Base-by-base conservation (phyloP, 495 filamentous ascomycete species). In the Peziza echinospora region DNA sequence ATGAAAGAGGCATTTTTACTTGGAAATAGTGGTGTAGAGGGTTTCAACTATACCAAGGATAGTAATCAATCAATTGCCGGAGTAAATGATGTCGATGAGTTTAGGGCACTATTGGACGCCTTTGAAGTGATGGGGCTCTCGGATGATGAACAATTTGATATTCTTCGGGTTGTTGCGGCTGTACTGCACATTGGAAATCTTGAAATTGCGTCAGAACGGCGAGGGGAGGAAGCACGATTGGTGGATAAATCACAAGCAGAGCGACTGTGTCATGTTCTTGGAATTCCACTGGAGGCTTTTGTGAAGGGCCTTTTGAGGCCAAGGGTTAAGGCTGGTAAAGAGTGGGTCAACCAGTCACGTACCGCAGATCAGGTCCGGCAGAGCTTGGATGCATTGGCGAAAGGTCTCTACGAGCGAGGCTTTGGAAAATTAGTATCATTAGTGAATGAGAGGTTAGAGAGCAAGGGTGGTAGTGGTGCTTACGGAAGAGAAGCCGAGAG, bases 341-440 rank as follows among this genome's bases (percentile, higher is more conserved):
- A 99, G 65, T 94, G 84, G 87, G 91, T 99, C 5, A 85, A 93
- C 56, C 94, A 93, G 58, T 86, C 86, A 10, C 85, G 96, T 59
- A 94, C 86, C 1, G 86, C 89, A 3, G 91, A 99, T 51, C 91
- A 99, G 62, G 91, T 93, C 21, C 78, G 81, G 25, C 71, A 93
- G 19, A 71, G 80, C 6, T 73, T 99, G 24, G 86, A 96, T 63
- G 87, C 91, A 17, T 67, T 99, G 5, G 76, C 91, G 0, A 99
- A 99, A 61, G 86, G 91, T 60, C 86, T 99, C 47, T 99, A 99
- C 57, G 91, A 96, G 57, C 80, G 91, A 49, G 77, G 80, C 0
- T 99, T 99, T 57, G 85, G 89, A 11, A 80, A 94, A 49, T 73
- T 99, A 8, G 91, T 96, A 9, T 71, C 73, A 44, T 77, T 85